A percentile compares a stretch with the other conserved stretches of the same genome.
These are phyloP conservation scores for Prunus padus DNA, from an alignment of 306 rosid species.

Conservation along the genomic window DNA sequence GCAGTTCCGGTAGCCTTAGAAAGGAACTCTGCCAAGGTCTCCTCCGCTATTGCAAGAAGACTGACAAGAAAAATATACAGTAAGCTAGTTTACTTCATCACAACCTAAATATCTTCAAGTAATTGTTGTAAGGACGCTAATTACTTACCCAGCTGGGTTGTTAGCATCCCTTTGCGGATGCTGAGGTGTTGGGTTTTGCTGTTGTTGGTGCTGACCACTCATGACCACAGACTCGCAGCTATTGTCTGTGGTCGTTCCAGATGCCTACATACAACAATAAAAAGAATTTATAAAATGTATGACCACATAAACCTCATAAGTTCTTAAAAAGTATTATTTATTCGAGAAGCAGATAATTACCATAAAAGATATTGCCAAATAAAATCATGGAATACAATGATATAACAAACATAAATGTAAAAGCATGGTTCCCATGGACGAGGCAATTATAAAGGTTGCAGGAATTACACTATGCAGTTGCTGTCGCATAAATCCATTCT, in stretches of 20 bases:
- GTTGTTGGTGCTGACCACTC: constrained; percentile 95
- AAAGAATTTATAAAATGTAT: not conserved
- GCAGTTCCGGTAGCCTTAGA: constrained; percentile 99
- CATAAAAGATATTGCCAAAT: too few species aligned
- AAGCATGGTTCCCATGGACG: too few species aligned
- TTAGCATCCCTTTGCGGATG: constrained; percentile 87
- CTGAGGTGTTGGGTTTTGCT: constrained; percentile 96
- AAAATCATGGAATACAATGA: not conserved
- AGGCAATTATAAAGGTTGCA: not conserved
- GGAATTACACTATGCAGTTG: constrained; percentile 72
- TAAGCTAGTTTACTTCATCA: not conserved
- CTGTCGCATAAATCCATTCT: constrained; percentile 80
- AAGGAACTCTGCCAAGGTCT: constrained; percentile 99
- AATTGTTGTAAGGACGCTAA: not conserved
- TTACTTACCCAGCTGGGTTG: constrained; percentile 95
- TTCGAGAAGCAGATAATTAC: not conserved
- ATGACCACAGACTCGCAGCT: constrained; percentile 99
- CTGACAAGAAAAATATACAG: constrained; percentile 16
- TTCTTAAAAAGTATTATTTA: too few species aligned
- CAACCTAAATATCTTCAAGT: not conserved
- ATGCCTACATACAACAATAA: constrained; percentile 41
- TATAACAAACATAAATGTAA: not conserved
- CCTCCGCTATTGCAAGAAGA: constrained; percentile 96
- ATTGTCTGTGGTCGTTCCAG: constrained; percentile 91
- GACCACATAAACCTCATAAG: not conserved